phyloP scores from a whole-genome alignment of 2,329 filamentous ascomycete species.

The Colletotrichum kahawae region DNA sequence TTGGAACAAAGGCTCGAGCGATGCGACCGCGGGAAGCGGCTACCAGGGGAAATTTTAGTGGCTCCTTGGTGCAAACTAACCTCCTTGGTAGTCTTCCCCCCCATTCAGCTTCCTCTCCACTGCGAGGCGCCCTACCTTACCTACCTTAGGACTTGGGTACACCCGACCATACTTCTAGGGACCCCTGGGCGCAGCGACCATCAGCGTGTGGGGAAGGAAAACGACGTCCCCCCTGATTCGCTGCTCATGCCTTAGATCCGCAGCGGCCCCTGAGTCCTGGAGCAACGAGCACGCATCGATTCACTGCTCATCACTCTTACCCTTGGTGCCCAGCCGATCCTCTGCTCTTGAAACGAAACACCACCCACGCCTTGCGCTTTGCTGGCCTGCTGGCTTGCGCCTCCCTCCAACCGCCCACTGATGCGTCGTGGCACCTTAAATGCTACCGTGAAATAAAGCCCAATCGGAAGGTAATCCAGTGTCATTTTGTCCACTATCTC shows the following conservation, averaged over 20 bases:
- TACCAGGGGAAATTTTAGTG: conserved; percentile 9
- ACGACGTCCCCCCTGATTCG: background rate
- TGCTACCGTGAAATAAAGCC: background rate
- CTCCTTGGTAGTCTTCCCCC: background rate
- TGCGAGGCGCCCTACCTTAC: background rate
- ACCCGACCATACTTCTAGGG: background rate
- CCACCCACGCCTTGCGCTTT: background rate
- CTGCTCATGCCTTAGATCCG: background rate
- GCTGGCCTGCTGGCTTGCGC: background rate
- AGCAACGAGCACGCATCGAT: conserved; percentile 1
- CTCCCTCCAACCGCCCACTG: background rate
- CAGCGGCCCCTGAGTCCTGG: background rate
- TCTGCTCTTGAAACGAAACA: conserved; percentile 18
- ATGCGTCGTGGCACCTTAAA: background rate
- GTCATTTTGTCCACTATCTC: background rate
- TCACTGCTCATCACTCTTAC: background rate
- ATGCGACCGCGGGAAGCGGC: conserved; percentile 3
- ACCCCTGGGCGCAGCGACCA: conserved; percentile 7
- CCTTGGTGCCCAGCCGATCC: conserved; percentile 10
- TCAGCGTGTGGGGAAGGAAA: background rate
- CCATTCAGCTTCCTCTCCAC: conserved; percentile 9
- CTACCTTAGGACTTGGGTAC: no score
- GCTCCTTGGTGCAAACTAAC: background rate
- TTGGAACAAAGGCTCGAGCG: background rate
- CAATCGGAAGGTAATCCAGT: background rate